Evolutionary conservation across 2,329 filamentous ascomycete genomes (phyloP).

Genomic region (Talaromyces sp.): DNA sequence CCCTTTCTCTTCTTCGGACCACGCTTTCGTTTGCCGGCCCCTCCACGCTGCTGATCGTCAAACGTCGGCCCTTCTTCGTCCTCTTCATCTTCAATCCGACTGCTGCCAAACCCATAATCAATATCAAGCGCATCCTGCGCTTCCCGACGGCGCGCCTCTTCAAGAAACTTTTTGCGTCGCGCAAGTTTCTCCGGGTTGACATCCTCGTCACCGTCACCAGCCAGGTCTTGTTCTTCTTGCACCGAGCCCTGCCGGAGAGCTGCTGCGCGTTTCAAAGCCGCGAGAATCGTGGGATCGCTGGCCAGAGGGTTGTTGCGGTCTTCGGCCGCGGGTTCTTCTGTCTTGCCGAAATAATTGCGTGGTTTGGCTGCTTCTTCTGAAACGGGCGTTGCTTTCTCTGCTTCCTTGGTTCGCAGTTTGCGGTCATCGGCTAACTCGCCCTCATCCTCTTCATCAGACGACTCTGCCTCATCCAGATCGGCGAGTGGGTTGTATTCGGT

Average conservation of each 20-base stretch:
- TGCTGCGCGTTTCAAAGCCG: constrained; percentile 80
- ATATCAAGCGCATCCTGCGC: constrained; percentile 85
- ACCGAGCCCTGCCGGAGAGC: constrained; percentile 49
- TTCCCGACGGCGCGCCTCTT: constrained; percentile 51
- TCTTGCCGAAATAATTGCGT: constrained; percentile 47
- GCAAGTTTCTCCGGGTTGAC: constrained; percentile 60
- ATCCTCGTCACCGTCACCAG: constrained; percentile 32
- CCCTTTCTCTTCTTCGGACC: constrained; percentile 50
- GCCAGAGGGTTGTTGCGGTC: constrained; percentile 44
- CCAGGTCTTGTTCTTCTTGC: constrained; percentile 2
- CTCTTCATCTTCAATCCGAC: constrained; percentile 80
- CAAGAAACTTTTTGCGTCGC: constrained; percentile 69
- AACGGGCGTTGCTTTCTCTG: constrained; percentile 10
- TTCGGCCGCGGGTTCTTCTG: constrained; percentile 49
- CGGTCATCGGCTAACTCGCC: constrained; percentile 6
- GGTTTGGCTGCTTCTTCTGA: constrained; percentile 21
- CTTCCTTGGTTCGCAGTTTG: constrained; percentile 6
- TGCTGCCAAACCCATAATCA: constrained; percentile 90
- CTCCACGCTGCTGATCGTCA: constrained; percentile 30
- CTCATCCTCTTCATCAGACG: constrained; percentile 31
- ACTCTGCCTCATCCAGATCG: constrained; percentile 46
- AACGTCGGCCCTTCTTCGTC: constrained; percentile 55
- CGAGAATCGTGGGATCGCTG: constrained; percentile 72
- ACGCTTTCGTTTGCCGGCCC: constrained; percentile 48
- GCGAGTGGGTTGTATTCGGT: constrained; percentile 58